These are phyloP conservation scores for Heritiera fomes DNA, from an alignment of 345 rosid species.

Conservation along the genomic window DNA sequence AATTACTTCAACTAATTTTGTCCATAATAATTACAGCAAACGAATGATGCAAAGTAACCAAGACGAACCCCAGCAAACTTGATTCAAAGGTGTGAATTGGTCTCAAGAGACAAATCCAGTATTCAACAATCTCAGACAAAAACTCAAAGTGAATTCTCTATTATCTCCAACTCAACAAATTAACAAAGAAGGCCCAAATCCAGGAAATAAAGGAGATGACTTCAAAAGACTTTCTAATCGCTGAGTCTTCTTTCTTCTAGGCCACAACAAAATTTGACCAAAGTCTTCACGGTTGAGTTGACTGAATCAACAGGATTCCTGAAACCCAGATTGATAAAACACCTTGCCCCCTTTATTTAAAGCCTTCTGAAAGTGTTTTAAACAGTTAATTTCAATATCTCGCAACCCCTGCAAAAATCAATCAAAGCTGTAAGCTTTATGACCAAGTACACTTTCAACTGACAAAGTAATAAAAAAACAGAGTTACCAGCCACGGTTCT, in stretches of 20 bases:
- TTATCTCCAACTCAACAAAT: not conserved
- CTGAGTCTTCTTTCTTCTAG: slow-evolving; percentile 9
- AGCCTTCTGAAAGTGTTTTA: slow-evolving; percentile 2
- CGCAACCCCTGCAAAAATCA: slow-evolving; percentile 14
- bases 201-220: not conserved
- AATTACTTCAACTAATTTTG: slow-evolving; percentile 1
- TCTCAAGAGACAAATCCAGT: not conserved
- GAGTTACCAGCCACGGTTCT: not conserved
- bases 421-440: slow-evolving; percentile 3
- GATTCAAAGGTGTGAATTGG: slow-evolving; percentile 8
- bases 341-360: not conserved
- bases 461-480: not conserved
- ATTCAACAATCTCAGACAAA: not conserved
- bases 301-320: slow-evolving; percentile 10
- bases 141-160: not conserved
- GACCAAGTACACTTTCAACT: not conserved
- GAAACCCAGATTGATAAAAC: slow-evolving; percentile 11
- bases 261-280: slow-evolving; percentile 14
- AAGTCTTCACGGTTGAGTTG: slow-evolving; percentile 13
- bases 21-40: not conserved
- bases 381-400: not conserved
- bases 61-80: slow-evolving; percentile 1
- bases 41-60: not conserved
- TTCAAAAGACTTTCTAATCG: slow-evolving; percentile 11
- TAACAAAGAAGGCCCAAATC: not conserved